Base-by-base conservation (phyloP, 139 green algal genomes). In the Tetratostichococcus sp. region DNA sequence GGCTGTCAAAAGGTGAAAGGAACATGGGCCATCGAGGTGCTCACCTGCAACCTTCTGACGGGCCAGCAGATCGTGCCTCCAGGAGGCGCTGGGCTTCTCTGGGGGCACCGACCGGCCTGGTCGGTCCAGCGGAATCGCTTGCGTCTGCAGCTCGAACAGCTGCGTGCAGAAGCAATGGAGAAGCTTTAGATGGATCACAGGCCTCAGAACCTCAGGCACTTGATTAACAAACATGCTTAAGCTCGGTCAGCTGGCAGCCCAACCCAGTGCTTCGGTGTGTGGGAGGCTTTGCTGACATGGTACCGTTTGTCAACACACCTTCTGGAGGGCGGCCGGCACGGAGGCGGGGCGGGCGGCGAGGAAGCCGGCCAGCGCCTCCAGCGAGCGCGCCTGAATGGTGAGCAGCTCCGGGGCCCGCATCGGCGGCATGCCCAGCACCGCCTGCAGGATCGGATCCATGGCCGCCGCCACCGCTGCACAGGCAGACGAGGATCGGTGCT, bases 371-470 rank as follows among this genome's bases (percentile, higher is more conserved):
- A 85, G 88, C 11, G 77, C 43, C 59, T 82, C 76, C 69, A 89
- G 69, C 0, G 72, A 78, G 1, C 73, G 58, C 1, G 74, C 80
- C 67, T 85, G 77, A 59, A 67, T 70, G 28, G 34, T 32, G 6
- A 86, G 34, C 3, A 89, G 57, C n/a, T 43, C 14, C 6, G 83
- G 30, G 43, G 86, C 85, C 33, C 42, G 39, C 4, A 79, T 35
- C 50, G 50, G 50, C 35, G 68, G 75, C 16, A 83, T 42, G 35
- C 30, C 43, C 57, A 88, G 74, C 73, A 84, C 25, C 31, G 75
- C 57, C 66, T 87, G 74, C 70, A 88, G 72, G 69, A 88, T 81
- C 16, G 74, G 74, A 62, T 88, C 75, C 42, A 74, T 78, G 30
- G 57, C 69, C 2, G 58, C 62, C 70, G 74, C 67, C 28, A 84